Evolutionary conservation across 768 basidiomycete species (phyloP).

Genomic region (Rhizopogon roseolus): DNA sequence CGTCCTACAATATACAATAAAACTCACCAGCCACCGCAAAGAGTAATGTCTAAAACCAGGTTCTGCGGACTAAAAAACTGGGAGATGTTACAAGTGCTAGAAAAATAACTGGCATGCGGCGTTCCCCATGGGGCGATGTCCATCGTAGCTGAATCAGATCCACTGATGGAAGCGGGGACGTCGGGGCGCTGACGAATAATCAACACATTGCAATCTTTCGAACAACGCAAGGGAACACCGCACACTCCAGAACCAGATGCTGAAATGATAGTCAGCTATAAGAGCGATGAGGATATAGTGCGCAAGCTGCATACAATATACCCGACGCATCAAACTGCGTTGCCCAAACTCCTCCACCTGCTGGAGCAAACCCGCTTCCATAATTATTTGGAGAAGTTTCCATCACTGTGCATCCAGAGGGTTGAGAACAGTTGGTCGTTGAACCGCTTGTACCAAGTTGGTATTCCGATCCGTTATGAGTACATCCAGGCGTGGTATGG

Average conservation of each 20-base stretch:
- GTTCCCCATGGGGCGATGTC: constrained; percentile 39
- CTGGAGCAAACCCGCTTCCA: constrained; percentile 12
- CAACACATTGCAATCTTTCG: constrained; percentile 9
- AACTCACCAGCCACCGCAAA: constrained; percentile 46
- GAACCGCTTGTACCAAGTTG: constrained; percentile 29
- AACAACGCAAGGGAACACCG: constrained; percentile 11
- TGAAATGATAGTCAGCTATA: constrained; percentile 11
- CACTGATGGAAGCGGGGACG: constrained; percentile 31
- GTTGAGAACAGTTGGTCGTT: constrained; percentile 16
- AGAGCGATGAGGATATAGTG: background rate
- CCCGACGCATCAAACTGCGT: constrained; percentile 62
- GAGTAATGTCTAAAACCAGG: constrained; percentile 49
- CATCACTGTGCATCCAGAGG: constrained; percentile 24
- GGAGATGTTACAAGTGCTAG: constrained; percentile 38
- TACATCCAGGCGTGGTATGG: constrained; percentile 41
- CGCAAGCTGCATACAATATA: constrained; percentile 34
- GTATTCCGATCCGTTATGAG: constrained; percentile 20
- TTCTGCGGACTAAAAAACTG: constrained; percentile 44
- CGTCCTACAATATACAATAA: background rate
- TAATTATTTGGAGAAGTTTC: constrained; percentile 28
- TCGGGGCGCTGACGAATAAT: constrained; percentile 25
- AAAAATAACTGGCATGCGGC: constrained; percentile 40
- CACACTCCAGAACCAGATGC: constrained; percentile 49
- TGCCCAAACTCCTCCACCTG: constrained; percentile 64
- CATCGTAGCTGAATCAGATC: constrained; percentile 28